Base-by-base conservation (phyloP, 306 rosid species). In the Vigna radiata region DNA sequence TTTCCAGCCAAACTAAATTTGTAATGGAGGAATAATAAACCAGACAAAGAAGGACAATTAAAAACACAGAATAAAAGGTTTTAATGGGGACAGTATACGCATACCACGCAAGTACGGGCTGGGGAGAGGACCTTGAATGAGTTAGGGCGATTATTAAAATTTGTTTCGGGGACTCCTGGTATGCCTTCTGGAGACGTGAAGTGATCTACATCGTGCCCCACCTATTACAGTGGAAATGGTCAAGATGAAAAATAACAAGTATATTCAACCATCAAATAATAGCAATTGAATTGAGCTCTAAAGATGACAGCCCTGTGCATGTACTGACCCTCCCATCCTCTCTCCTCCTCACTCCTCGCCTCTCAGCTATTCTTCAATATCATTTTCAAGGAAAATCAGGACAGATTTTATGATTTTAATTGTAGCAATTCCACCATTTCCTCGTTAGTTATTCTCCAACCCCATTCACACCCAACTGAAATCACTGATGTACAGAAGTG, bases 121-220 rank as follows among this genome's bases (percentile, higher is more conserved):
- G 96, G 97, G 46, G 97, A 92, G 73, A 94, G 91, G 77, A 94
- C 78, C 86, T 83, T 92, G 83, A 91, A 89, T 75, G 98, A 94
- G 85, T 94, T 94, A 79, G 98, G 98, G 39, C 98, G 96, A 79
- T 89, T 88, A 70, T 94, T 94, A 72, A 94, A 94, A 77, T 94
- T 94, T 11, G 97, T 90, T 82, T 94, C 97, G 8, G 96, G 91
- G 49, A 84, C 87, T 75, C 98, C 98, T 2, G 98, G 97, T 69
- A 84, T 90, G 85, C 96, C 97, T 89, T 94, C 98, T 8, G 95
- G 95, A 50, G 87, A 84, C 23, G 98, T 94, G 83, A 94, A 94
- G 84, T 92, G 98, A 47, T 94, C 97, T 18, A 73, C 83, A 25
- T 83, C 72, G 55, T 92, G 96, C 58, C 95, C 90, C 68, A 94